A percentile compares a stretch with the other conserved stretches of the same genome.
These are phyloP conservation scores for Candida caryicola DNA, from an alignment of 805 yeast species.

Conservation along the genomic window DNA sequence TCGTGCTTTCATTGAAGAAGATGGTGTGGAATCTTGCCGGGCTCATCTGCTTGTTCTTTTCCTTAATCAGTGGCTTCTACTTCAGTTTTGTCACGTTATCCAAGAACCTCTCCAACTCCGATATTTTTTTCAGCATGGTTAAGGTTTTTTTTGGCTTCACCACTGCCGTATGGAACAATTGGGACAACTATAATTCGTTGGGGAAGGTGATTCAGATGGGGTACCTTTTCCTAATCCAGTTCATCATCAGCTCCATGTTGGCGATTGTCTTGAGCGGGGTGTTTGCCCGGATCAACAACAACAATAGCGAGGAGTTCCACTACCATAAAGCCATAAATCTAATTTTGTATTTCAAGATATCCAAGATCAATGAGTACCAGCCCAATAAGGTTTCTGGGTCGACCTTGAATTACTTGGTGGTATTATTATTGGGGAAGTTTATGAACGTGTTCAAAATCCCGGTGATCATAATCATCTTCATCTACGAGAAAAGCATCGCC, in stretches of 20 bases:
- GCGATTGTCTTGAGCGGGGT: constrained; percentile 51
- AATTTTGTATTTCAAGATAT: constrained; percentile 34
- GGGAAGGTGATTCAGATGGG: constrained; percentile 49
- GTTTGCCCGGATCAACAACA: constrained; percentile 30
- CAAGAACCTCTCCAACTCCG: constrained; percentile 40
- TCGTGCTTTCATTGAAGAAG: constrained; percentile 47
- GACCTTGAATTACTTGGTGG: constrained; percentile 1
- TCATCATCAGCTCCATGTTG: constrained; percentile 51
- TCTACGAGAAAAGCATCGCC: constrained; percentile 29
- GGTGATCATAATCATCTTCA: constrained; percentile 28
- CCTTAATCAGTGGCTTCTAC: constrained; percentile 54
- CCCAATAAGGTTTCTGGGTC: background rate
- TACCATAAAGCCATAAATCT: constrained; percentile 40
- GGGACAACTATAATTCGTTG: constrained; percentile 46
- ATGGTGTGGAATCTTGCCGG: constrained; percentile 52
- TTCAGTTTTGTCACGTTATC: constrained; percentile 49
- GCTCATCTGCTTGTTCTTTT: constrained; percentile 45
- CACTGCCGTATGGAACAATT: constrained; percentile 57
- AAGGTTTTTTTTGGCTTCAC: constrained; percentile 57
- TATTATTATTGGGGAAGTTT: constrained; percentile 11
- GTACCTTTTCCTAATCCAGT: constrained; percentile 53
- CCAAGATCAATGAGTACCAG: constrained; percentile 17
- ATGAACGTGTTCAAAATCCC: constrained; percentile 36
- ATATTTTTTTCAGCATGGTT: constrained; percentile 50
- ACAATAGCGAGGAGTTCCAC: constrained; percentile 38